Evolutionary conservation across 2,329 filamentous ascomycete species (phyloP), one percentile per base, ranked within the genome.

Genomic region (Nectriaceae sp.): DNA sequence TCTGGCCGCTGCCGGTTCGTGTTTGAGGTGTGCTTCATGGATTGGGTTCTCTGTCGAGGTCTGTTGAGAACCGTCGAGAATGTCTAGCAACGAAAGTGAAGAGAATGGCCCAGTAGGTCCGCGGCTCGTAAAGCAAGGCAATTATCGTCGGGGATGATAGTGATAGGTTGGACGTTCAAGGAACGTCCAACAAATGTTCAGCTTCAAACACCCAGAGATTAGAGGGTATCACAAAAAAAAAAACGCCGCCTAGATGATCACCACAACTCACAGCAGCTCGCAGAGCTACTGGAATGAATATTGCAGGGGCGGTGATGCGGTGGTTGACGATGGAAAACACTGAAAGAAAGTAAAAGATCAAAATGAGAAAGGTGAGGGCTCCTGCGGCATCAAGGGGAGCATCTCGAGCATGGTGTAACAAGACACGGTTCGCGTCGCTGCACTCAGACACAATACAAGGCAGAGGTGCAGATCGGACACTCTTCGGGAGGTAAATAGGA

Each of bases 391-490:
- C 21, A 42, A 21, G 8, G 5, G 38, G 15, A 40, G n/a, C 24
- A 21, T 33, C 22, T 11, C 22, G 18, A 11, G 15, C 21, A 29
- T 31, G 40, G 21, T 22, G 19, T 16, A 40, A 19, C 16, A 26
- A 42, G 40, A 42, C 40, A 29, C 40, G 24, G 40, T 42, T 42
- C 15, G 40, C 40, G 38, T 13, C 24, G 33, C 33, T n/a, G n/a
- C n/a, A n/a, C n/a, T n/a, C n/a, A n/a, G n/a, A 36, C 33, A 36
- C 33, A 36, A 36, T 36, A 16, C 8, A n/a, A 36, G 11, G 16
- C 33, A 16, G 16, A 10, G 33, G n/a, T 29, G 33, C 33, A 19
- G 16, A 36, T 6, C 33, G n/a, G 33, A 36, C 8, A n/a, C 13
- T 16, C 33, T 6, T 29, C 24, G 13, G 24, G 24, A 29, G 24